Percentiles rank a stretch among this genome's conserved stretches.
These are phyloP conservation scores for barley (Hordeum vulgare) DNA, from an alignment of 176 grass and related monocot species.

Conservation along the genomic window MorexV3_pseudomolecules_assembly NC_058522.1:7108185-7108684, in stretches of 20 bases:
- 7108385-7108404: not conserved
- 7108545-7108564: not conserved
- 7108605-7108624: conserved; percentile 15
- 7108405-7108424: not conserved
- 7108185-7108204: not conserved
- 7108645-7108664: conserved; percentile 23
- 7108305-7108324: conserved; percentile 14
- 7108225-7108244: not conserved
- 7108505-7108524: not conserved
- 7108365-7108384: not conserved
- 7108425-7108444: conserved; percentile 3
- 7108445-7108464: not conserved
- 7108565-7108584: conserved; percentile 34
- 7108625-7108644: conserved; percentile 28
- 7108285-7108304: not conserved
- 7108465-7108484: not conserved
- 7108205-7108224: not conserved
- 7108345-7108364: conserved; percentile 16
- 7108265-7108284: not conserved
- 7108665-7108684: conserved; percentile 28
- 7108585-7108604: conserved; percentile 22
- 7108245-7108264: not conserved
- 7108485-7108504: not conserved
- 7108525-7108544: not conserved
- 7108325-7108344: conserved; percentile 16